Conservation (phyloP, 2,329 filamentous ascomycete species). For the Fonsecaea pedrosoi region DNA sequence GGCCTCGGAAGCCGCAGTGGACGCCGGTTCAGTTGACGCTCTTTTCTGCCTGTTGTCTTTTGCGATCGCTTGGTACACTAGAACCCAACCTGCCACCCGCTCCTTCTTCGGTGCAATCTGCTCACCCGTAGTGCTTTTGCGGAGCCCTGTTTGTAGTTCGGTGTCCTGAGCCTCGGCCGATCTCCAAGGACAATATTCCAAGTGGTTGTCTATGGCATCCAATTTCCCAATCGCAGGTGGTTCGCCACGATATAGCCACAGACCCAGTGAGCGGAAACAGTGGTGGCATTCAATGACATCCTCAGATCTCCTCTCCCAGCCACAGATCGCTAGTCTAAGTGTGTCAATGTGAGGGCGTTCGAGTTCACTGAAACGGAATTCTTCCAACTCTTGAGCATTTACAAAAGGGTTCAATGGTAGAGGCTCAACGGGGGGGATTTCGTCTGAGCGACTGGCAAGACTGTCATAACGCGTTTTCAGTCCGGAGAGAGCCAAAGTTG, state of each 20-base stretch:
- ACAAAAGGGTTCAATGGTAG: slow-evolving; percentile 54
- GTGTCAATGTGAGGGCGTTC: slow-evolving; percentile 62
- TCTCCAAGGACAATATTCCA: slow-evolving; percentile 81
- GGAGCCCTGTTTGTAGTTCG: slow-evolving; percentile 28
- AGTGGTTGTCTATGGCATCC: slow-evolving; percentile 74
- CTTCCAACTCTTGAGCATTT: slow-evolving; percentile 44
- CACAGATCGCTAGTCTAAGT: slow-evolving; percentile 72
- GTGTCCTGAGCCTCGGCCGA: slow-evolving; percentile 39
- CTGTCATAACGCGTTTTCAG: slow-evolving; percentile 70
- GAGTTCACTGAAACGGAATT: slow-evolving; percentile 33
- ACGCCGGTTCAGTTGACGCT: background rate
- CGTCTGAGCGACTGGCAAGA: slow-evolving; percentile 48
- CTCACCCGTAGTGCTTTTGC: slow-evolving; percentile 1
- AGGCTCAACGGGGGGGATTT: slow-evolving; percentile 52
- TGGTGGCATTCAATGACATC: slow-evolving; percentile 79
- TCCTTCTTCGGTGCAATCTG: slow-evolving; percentile 24
- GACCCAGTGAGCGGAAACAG: slow-evolving; percentile 84
- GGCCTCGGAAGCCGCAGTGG: slow-evolving; percentile 20
- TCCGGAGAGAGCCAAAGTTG: slow-evolving; percentile 62
- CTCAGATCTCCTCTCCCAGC: slow-evolving; percentile 69
- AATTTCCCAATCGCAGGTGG: slow-evolving; percentile 74
- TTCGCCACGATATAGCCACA: slow-evolving; percentile 78
- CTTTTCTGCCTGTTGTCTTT: slow-evolving; percentile 34
- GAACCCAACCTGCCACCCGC: slow-evolving; percentile 37
- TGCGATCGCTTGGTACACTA: slow-evolving; percentile 36